phyloP scores from a whole-genome alignment of 2,329 filamentous ascomycete species.

The Periconia sp. region DNA sequence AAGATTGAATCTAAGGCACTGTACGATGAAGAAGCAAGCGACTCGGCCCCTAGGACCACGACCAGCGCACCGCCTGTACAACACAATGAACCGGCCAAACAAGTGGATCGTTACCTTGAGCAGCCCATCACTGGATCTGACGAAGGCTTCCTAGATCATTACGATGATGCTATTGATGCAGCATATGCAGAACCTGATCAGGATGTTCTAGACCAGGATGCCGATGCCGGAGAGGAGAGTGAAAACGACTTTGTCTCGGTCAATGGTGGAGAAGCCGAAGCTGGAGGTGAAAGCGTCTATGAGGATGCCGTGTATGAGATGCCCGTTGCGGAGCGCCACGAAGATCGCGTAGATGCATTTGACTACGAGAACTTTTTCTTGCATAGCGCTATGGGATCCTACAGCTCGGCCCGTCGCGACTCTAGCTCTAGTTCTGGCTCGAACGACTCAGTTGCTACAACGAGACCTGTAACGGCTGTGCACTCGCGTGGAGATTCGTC shows the following conservation, averaged over 20 bases:
- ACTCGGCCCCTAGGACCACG: constrained; percentile 13
- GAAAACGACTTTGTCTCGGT: constrained; percentile 50
- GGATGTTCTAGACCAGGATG: constrained; percentile 16
- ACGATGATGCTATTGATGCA: constrained; percentile 31
- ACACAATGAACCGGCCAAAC: constrained; percentile 6
- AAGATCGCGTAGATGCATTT: constrained; percentile 93
- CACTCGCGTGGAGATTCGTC: constrained; percentile 25
- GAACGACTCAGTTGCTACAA: constrained; percentile 60
- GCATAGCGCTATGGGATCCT: constrained; percentile 86
- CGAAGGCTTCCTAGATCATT: too few species aligned
- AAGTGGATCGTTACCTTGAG: background rate
- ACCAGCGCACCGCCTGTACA: constrained; percentile 2
- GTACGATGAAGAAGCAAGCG: constrained; percentile 23
- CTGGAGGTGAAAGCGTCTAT: constrained; percentile 46
- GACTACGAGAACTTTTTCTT: constrained; percentile 97
- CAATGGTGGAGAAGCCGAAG: constrained; percentile 32
- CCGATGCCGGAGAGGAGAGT: constrained; percentile 43
- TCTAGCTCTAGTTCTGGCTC: constrained; percentile 63
- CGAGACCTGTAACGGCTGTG: constrained; percentile 42
- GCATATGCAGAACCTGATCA: too few species aligned
- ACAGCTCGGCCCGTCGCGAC: constrained; percentile 64
- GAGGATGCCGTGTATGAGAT: constrained; percentile 52
- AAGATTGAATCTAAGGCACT: constrained; percentile 31
- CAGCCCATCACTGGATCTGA: too few species aligned
- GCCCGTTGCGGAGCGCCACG: constrained; percentile 67